Percentiles rank a stretch among this genome's conserved stretches.
Conservation (phyloP, 306 rosid species). For the Fagus crenata region DNA sequence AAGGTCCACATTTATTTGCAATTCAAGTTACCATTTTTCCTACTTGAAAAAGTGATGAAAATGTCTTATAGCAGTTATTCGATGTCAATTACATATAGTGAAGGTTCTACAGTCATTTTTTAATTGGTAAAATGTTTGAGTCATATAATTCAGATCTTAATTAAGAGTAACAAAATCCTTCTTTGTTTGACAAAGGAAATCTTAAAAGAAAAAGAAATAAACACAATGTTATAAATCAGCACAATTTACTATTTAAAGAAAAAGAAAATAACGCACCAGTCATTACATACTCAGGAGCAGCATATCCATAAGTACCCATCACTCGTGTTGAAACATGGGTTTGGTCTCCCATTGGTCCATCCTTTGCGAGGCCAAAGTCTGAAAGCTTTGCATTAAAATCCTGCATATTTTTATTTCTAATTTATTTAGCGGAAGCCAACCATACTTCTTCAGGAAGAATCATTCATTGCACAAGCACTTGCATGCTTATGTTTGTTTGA, state of each 20-base stretch:
- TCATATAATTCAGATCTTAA: background rate
- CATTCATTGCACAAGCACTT: conserved; percentile 18
- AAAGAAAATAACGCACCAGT: conserved; percentile 63
- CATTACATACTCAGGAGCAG: conserved; percentile 95
- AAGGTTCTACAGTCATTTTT: background rate
- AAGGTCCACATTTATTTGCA: background rate
- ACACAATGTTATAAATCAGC: conserved; percentile 6
- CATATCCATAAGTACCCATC: conserved; percentile 96
- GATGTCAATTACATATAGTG: background rate
- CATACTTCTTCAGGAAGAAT: conserved; percentile 7
- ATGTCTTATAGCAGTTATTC: background rate
- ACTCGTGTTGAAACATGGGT: conserved; percentile 96
- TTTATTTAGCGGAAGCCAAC: conserved; percentile 31
- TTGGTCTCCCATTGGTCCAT: conserved; percentile 96
- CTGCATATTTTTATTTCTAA: conserved; percentile 45
- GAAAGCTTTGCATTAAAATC: conserved; percentile 88
- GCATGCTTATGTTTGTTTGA: conserved; percentile 1
- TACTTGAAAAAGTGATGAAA: background rate
- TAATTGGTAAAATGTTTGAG: too few species aligned
- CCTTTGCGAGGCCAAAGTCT: conserved; percentile 96
- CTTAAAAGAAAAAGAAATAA: conserved; percentile 7
- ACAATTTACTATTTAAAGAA: background rate
- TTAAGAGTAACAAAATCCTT: too few species aligned
- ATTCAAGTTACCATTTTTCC: background rate
- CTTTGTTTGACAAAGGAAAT: background rate